Percentiles rank a stretch among this genome's conserved stretches.
These are phyloP conservation scores for Curvularia spicifera DNA, from an alignment of 2,329 filamentous ascomycete species.

Conservation along the genomic window DNA sequence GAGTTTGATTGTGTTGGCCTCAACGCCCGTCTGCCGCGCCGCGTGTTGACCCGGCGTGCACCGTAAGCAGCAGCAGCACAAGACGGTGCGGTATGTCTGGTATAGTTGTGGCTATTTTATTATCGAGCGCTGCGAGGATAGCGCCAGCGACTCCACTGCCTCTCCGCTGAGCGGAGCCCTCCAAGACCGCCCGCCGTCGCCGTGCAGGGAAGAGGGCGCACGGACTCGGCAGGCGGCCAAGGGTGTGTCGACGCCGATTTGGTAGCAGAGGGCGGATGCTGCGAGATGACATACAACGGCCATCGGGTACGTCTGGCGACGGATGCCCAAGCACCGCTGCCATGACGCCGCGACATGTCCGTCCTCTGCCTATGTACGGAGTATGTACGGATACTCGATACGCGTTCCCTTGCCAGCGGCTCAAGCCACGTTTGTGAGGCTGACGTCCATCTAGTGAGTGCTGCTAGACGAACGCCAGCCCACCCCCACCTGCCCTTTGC, in stretches of 20 bases:
- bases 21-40: not conserved
- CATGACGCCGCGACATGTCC: not conserved
- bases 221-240: slow-evolving; percentile 15
- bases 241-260: no score
- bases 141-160: slow-evolving; percentile 27
- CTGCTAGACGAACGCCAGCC: not conserved
- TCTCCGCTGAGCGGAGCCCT: slow-evolving; percentile 32
- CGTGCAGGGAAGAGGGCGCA: slow-evolving; percentile 23
- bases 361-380: no score
- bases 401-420: not conserved
- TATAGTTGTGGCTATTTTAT: not conserved
- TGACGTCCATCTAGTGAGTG: not conserved
- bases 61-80: slow-evolving; percentile 16
- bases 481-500: slow-evolving; percentile 41
- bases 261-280: slow-evolving; percentile 15
- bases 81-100: slow-evolving; percentile 5
- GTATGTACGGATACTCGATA: no score
- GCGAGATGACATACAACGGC: slow-evolving; percentile 27
- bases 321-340: not conserved
- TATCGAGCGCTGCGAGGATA: slow-evolving; percentile 27
- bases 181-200: slow-evolving; percentile 9
- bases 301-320: slow-evolving; percentile 7
- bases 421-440: slow-evolving; percentile 23
- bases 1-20: slow-evolving; percentile 8
- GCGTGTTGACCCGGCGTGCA: slow-evolving; percentile 2